A percentile compares a stretch with the other conserved stretches of the same genome.
phyloP scores from a whole-genome alignment of 768 basidiomycete genomes.

The Hericium coralloides region DNA sequence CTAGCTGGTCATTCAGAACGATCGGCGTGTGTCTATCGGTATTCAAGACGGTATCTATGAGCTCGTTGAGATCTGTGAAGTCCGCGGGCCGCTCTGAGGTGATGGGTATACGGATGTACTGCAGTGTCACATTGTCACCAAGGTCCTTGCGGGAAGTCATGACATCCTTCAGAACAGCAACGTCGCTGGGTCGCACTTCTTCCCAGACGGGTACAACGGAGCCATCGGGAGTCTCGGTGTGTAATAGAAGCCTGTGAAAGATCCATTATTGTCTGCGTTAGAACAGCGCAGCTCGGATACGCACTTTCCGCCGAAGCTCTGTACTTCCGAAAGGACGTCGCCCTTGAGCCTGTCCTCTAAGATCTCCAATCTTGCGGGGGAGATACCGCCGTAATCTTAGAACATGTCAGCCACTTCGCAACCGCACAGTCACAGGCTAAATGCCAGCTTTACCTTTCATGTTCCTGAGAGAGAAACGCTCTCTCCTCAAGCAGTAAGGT shows the following conservation, averaged over 20 bases:
- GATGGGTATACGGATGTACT: constrained; percentile 83
- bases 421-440: neutral
- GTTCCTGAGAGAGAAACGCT: constrained; percentile 81
- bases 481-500: constrained; percentile 83
- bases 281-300: constrained; percentile 9
- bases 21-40: constrained; percentile 67
- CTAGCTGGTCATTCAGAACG: constrained; percentile 93
- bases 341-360: constrained; percentile 84
- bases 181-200: constrained; percentile 60
- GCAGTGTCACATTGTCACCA: constrained; percentile 48
- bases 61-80: constrained; percentile 61
- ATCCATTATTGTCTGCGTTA: neutral
- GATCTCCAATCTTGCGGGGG: constrained; percentile 77
- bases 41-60: constrained; percentile 71
- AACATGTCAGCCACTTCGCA: neutral
- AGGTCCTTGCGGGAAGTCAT: constrained; percentile 53
- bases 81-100: constrained; percentile 84
- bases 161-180: constrained; percentile 80
- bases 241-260: constrained; percentile 61
- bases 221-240: constrained; percentile 83
- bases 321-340: constrained; percentile 80
- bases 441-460: constrained; percentile 64
- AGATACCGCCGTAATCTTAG: constrained; percentile 91
- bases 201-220: constrained; percentile 94
- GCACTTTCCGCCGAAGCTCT: constrained; percentile 75